Percentiles rank a stretch among this genome's conserved stretches.
Conservation (phyloP, 768 basidiomycete species). For the Agaricus bisporus region DNA sequence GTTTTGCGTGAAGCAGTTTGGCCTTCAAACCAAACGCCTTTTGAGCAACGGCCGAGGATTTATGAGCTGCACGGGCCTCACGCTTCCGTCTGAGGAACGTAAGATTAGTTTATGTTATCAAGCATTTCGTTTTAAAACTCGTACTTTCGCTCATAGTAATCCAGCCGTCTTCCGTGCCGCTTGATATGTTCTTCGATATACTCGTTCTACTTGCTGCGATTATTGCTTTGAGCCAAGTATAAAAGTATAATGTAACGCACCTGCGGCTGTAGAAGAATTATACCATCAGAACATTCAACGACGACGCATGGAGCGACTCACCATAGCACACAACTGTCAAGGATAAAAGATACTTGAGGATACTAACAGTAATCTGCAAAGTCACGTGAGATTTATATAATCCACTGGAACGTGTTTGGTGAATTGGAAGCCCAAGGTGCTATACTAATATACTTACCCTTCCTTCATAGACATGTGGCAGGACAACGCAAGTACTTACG, state of each 20-base stretch:
- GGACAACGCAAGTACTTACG: constrained; percentile 55
- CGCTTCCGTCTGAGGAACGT: constrained; percentile 60
- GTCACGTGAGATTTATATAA: constrained; percentile 25
- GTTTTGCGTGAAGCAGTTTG: constrained; percentile 94
- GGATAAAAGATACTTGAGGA: constrained; percentile 16
- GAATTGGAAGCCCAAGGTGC: neutral
- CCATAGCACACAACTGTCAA: constrained; percentile 33
- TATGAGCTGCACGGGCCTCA: constrained; percentile 73
- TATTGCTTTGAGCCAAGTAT: neutral
- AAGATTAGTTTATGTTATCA: constrained; percentile 1
- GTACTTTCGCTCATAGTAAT: constrained; percentile 93
- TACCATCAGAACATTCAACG: constrained; percentile 10
- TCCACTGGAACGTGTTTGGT: constrained; percentile 11
- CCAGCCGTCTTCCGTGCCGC: constrained; percentile 91
- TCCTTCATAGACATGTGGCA: constrained; percentile 58
- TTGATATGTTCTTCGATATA: constrained; percentile 99
- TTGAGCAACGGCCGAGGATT: constrained; percentile 79
- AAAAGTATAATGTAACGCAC: constrained; percentile 25
- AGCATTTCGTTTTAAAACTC: constrained; percentile 20
- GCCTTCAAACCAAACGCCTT: constrained; percentile 96
- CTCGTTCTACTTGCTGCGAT: constrained; percentile 64
- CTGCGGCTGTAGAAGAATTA: constrained; percentile 50
- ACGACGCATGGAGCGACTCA: constrained; percentile 18
- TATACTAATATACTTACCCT: neutral
- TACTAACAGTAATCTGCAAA: constrained; percentile 16